These are phyloP conservation scores for Yamadazyma dushanensis DNA, from an alignment of 1,139 yeast genomes.

Conservation along the genomic window DNA sequence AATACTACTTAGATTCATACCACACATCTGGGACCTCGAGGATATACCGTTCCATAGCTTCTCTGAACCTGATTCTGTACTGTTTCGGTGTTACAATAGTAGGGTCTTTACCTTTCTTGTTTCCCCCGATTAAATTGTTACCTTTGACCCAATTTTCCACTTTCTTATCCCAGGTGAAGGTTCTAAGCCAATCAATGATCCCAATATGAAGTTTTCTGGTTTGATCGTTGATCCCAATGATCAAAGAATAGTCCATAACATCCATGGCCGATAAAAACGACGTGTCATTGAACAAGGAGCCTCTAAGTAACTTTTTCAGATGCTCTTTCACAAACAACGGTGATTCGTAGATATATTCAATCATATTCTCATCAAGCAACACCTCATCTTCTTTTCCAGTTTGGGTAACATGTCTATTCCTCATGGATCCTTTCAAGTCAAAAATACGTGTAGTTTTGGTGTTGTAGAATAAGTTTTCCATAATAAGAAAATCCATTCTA, in stretches of 20 bases:
- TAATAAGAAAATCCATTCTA: constrained; percentile 87
- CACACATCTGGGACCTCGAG: constrained; percentile 91
- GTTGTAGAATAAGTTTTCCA: constrained; percentile 93
- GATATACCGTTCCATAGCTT: constrained; percentile 96
- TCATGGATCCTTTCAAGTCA: constrained; percentile 96
- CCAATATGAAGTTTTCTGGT: constrained; percentile 79
- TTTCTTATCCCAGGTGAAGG: constrained; percentile 98
- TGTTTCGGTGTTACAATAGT: constrained; percentile 97
- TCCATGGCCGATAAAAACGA: constrained; percentile 94
- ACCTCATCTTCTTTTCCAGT: constrained; percentile 97
- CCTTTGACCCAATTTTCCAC: constrained; percentile 99
- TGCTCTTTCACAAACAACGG: constrained; percentile 94
- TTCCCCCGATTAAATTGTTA: constrained; percentile 73
- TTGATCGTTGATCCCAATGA: constrained; percentile 78
- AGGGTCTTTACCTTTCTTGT: constrained; percentile 86
- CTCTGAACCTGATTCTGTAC: constrained; percentile 89
- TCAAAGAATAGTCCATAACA: constrained; percentile 97
- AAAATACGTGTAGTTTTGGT: constrained; percentile 82
- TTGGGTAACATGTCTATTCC: constrained; percentile 94
- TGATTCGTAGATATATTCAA: constrained; percentile 93
- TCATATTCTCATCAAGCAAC: constrained; percentile 94
- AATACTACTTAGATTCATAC: constrained; percentile 46
- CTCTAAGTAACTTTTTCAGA: constrained; percentile 79
- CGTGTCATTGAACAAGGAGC: constrained; percentile 94
- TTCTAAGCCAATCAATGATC: constrained; percentile 90